Evolutionary conservation across 169 alveolate genomes (phyloP).

Genomic region (Theileria orientalis): DNA sequence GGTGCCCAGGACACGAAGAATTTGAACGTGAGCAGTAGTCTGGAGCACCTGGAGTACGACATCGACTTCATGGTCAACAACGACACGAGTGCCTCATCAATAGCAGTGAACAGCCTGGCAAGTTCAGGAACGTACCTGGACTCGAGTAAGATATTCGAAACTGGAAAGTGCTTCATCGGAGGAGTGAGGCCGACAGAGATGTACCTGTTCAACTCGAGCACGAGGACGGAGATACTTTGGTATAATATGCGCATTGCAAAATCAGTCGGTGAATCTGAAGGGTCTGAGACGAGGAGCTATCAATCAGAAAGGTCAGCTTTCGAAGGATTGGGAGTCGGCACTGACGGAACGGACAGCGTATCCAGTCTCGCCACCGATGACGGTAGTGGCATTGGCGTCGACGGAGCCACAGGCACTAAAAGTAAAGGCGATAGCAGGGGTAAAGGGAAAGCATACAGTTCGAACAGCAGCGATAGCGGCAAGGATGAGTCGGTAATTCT

Average conservation of each 20-base stretch:
- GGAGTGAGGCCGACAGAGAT: slow-evolving; percentile 57
- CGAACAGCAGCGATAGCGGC: not conserved
- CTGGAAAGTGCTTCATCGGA: slow-evolving; percentile 34
- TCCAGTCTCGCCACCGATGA: no score
- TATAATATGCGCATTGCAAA: no score
- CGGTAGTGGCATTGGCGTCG: slow-evolving; percentile 32
- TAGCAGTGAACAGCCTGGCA: slow-evolving; percentile 61
- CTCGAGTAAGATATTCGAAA: not conserved
- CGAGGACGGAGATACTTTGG: slow-evolving; percentile 45
- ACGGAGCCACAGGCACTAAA: slow-evolving; percentile 29
- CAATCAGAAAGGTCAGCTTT: slow-evolving; percentile 35
- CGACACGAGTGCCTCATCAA: slow-evolving; percentile 60
- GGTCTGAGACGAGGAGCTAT: no score
- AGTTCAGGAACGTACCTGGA: slow-evolving; percentile 8
- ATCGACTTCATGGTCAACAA: not conserved
- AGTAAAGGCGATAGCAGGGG: slow-evolving; percentile 10
- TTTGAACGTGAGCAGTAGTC: not conserved
- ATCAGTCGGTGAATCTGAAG: no score
- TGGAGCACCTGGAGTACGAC: not conserved
- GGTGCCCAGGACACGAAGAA: not conserved
- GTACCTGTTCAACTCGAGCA: slow-evolving; percentile 8
- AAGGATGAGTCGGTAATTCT: not conserved
- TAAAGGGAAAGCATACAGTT: not conserved
- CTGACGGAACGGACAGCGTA: no score
- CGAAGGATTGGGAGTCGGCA: slow-evolving; percentile 73